These are phyloP conservation scores for Bacidia rubella DNA, from an alignment of 495 filamentous ascomycete genomes.

Conservation along the genomic window DNA sequence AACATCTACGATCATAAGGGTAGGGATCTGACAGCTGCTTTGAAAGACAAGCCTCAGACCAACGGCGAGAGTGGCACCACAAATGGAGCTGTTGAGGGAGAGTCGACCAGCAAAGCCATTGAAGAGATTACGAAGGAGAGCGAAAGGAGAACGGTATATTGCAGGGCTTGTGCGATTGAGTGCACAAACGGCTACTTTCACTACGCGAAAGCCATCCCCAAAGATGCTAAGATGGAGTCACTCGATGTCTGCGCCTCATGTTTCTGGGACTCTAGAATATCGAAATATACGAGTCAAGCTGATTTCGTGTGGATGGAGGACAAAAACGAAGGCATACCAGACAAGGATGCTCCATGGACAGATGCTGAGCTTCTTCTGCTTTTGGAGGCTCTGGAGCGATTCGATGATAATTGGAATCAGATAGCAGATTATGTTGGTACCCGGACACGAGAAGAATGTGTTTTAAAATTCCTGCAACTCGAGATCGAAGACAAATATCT, in stretches of 20 bases:
- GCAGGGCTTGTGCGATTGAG: conserved; percentile 82
- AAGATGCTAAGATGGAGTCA: conserved; percentile 44
- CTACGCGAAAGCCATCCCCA: conserved; percentile 48
- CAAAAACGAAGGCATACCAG: conserved; percentile 50
- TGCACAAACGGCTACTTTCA: conserved; percentile 89
- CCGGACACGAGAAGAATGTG: conserved; percentile 88
- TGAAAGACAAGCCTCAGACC: conserved; percentile 50
- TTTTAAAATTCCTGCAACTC: conserved; percentile 83
- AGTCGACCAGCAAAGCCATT: conserved; percentile 39
- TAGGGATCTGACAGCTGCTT: conserved; percentile 54
- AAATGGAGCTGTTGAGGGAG: conserved; percentile 39
- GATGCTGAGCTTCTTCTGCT: conserved; percentile 75
- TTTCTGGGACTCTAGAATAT: conserved; percentile 68
- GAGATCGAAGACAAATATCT: conserved; percentile 86
- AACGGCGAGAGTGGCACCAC: conserved; percentile 58
- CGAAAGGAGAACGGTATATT: conserved; percentile 61
- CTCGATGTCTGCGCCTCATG: conserved; percentile 85
- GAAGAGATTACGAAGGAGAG: conserved; percentile 43
- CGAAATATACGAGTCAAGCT: conserved; percentile 51
- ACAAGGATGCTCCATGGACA: conserved; percentile 76
- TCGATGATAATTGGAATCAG: conserved; percentile 88
- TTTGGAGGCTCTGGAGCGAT: conserved; percentile 78
- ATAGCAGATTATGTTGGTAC: conserved; percentile 85
- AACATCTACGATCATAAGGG: conserved; percentile 92
- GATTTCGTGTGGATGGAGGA: conserved; percentile 86